A percentile compares a stretch with the other conserved stretches of the same genome.
phyloP scores from a whole-genome alignment of 441 rosid species.

The Populus tomentosa region DNA sequence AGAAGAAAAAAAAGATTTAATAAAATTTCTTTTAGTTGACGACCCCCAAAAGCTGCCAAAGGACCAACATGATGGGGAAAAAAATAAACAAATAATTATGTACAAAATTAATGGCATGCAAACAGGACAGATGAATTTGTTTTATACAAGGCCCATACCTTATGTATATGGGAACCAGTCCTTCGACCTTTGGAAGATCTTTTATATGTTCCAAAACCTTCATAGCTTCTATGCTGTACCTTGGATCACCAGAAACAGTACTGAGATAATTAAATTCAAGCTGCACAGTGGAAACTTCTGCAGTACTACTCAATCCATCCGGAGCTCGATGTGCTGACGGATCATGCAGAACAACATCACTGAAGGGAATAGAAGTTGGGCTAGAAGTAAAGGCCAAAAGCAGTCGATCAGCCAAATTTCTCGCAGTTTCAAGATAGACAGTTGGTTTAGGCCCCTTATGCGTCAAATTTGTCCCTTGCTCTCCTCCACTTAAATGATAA shows the following conservation, averaged over 20 bases:
- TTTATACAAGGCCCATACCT: conserved; percentile 43
- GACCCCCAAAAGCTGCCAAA: too few species aligned
- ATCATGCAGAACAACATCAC: conserved; percentile 77
- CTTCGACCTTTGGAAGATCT: conserved; percentile 81
- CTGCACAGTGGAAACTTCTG: conserved; percentile 91
- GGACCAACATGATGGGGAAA: too few species aligned
- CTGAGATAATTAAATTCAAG: conserved; percentile 97
- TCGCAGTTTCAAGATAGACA: conserved; percentile 74
- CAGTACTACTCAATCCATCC: conserved; percentile 85
- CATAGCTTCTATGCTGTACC: conserved; percentile 81
- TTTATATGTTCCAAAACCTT: conserved; percentile 87
- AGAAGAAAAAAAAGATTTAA: too few species aligned
- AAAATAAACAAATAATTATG: background rate
- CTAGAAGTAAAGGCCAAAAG: conserved; percentile 85
- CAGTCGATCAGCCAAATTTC: conserved; percentile 78
- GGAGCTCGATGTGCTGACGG: conserved; percentile 87
- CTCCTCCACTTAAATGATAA: conserved; percentile 88
- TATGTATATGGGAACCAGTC: conserved; percentile 93
- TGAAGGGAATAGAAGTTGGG: conserved; percentile 81
- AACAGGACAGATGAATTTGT: conserved; percentile 2
- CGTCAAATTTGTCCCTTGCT: conserved; percentile 39
- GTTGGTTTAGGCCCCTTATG: conserved; percentile 61
- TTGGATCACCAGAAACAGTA: conserved; percentile 83
- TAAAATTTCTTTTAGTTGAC: too few species aligned
- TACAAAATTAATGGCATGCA: background rate